phyloP scores from a whole-genome alignment of 495 filamentous ascomycete species.

The Tuber magnatum region DNA sequence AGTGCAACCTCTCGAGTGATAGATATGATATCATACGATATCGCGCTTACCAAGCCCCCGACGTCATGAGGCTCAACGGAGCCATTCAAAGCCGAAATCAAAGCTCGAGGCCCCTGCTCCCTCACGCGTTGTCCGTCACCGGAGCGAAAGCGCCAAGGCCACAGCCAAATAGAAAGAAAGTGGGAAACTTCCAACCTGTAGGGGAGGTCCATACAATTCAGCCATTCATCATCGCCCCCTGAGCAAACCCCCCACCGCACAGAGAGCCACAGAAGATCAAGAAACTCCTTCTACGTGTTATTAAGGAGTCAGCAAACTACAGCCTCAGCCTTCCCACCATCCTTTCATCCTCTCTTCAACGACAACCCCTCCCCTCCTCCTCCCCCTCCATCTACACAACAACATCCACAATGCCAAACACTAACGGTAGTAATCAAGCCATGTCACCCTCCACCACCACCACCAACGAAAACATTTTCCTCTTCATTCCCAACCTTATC shows the following conservation, averaged over 20 bases:
- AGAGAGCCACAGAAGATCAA: background rate
- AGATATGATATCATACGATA: background rate
- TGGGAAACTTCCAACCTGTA: background rate
- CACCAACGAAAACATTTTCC: slow-evolving; percentile 71
- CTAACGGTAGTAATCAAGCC: background rate
- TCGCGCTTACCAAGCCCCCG: background rate
- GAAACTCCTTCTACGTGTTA: background rate
- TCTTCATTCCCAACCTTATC: slow-evolving; percentile 90
- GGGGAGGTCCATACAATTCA: background rate
- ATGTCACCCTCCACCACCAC: background rate
- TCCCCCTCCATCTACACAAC: background rate
- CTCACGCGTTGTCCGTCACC: background rate
- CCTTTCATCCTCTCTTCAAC: background rate
- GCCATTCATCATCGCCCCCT: background rate
- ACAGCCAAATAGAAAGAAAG: background rate
- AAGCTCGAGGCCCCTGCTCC: background rate
- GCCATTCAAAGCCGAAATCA: background rate
- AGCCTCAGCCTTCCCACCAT: background rate
- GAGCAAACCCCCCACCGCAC: background rate
- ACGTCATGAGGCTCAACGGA: slow-evolving; percentile 1
- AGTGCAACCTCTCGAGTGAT: background rate
- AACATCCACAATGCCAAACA: background rate
- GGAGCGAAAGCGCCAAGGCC: background rate
- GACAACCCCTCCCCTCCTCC: background rate
- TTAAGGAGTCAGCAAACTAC: background rate